Conservation (phyloP, 2,329 filamentous ascomycete species). For the Apiospora sp. region DNA sequence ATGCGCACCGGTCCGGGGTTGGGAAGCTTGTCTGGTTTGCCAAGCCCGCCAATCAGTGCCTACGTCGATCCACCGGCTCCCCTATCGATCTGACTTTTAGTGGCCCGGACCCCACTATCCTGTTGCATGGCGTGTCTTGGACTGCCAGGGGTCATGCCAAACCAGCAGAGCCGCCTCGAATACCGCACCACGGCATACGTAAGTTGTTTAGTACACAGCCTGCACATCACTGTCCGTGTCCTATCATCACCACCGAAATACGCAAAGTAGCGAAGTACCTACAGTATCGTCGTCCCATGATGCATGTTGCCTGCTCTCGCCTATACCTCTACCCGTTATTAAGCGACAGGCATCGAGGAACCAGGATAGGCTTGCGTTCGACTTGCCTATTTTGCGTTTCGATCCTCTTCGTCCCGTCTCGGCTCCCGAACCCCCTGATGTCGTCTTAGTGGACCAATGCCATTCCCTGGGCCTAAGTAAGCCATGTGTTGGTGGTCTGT, state of each 20-base stretch:
- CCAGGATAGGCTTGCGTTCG: slow-evolving; percentile 3
- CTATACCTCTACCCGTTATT: neutral
- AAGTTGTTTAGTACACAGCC: neutral
- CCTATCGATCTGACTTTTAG: slow-evolving; percentile 13
- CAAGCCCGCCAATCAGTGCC: slow-evolving; percentile 19
- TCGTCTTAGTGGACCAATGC: slow-evolving; percentile 3
- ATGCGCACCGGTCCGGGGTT: slow-evolving; percentile 20
- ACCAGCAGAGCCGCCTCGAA: slow-evolving; percentile 11
- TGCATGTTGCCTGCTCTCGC: neutral
- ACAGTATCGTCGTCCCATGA: neutral
- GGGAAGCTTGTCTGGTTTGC: slow-evolving; percentile 9
- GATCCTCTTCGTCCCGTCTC: slow-evolving; percentile 20
- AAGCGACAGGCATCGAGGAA: neutral
- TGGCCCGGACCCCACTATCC: neutral
- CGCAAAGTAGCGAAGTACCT: too few species aligned
- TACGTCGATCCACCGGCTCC: neutral
- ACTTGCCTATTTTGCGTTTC: slow-evolving; percentile 13
- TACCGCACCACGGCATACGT: slow-evolving; percentile 7
- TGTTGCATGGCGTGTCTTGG: slow-evolving; percentile 22
- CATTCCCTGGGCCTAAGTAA: neutral
- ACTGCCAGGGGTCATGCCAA: slow-evolving; percentile 3
- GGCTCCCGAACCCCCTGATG: slow-evolving; percentile 12
- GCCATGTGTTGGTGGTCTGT: neutral
- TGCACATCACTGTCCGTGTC: slow-evolving; percentile 1
- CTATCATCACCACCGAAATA: neutral